Base-by-base conservation (phyloP, 2,329 filamentous ascomycete species). In the Fusarium devonianum region DNA sequence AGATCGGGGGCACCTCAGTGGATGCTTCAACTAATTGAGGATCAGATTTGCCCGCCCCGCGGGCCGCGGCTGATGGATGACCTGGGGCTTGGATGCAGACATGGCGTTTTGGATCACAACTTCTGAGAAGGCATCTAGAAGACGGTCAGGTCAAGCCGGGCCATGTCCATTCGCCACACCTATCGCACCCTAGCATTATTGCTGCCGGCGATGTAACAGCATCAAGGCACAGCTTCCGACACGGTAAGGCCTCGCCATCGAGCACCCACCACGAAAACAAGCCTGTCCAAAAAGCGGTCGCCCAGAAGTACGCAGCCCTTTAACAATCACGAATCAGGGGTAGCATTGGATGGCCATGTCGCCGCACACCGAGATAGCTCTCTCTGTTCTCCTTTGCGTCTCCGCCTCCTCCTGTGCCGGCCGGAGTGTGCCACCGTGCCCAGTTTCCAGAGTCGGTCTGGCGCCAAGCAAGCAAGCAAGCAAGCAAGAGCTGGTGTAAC, bases 31-130 rank as follows among this genome's bases (percentile, higher is more conserved):
- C n/a, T n/a, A n/a, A n/a, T n/a, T n/a, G n/a, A n/a, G n/a, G n/a
- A n/a, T n/a, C n/a, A n/a, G n/a, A n/a, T n/a, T n/a, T n/a, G n/a
- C n/a, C n/a, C n/a, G n/a, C n/a, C n/a, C n/a, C n/a, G n/a, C n/a
- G n/a, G n/a, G n/a, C n/a, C n/a, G n/a, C n/a, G n/a, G n/a, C n/a
- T 32, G 34, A 56, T 52, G 50, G 23, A 22, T 28, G 14, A 40
- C 22, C 19, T 19, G 34, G 36, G 12, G n/a, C 36, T 37, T 25
- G 17, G 28, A 40, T 29, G 16, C 17, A 28, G 17, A n/a, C 36
- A 18, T 13, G 12, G 5, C 38, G n/a, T 42, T 14, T 19, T 12
- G 17, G 22, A 37, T 18, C 21, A 29, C 33, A 17, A 23, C 29
- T 19, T 35, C 17, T 17, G 21, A 26, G 39, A 37, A 23, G 25